phyloP scores from a whole-genome alignment of 2,329 filamentous ascomycete species.

The Phaeosphaeriaceae sp. region DNA sequence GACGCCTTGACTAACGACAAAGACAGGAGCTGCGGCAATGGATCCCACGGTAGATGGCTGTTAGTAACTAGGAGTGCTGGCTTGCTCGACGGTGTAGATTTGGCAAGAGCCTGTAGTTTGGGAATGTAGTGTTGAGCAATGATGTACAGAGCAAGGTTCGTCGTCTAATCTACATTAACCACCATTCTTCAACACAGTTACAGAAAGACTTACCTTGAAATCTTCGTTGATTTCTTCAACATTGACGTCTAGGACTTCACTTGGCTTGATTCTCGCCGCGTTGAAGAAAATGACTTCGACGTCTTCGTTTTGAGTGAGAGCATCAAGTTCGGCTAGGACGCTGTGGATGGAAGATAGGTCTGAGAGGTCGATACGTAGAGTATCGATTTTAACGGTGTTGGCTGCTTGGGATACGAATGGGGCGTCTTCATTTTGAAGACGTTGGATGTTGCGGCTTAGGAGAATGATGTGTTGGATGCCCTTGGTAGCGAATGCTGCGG shows the following conservation, averaged over 20 bases:
- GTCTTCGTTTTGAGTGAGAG: constrained; percentile 33
- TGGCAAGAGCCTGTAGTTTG: constrained; percentile 42
- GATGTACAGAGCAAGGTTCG: constrained; percentile 56
- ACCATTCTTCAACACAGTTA: not conserved
- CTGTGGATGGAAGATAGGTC: constrained; percentile 47
- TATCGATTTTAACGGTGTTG: constrained; percentile 48
- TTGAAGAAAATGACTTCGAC: constrained; percentile 61
- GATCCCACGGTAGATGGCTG: constrained; percentile 56
- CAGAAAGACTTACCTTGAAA: constrained; percentile 50
- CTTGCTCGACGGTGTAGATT: constrained; percentile 37
- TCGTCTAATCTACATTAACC: constrained; percentile 46
- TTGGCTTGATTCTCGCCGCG: constrained; percentile 56
- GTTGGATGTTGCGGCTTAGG: constrained; percentile 52
- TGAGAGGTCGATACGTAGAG: constrained; percentile 54
- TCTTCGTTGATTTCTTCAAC: constrained; percentile 58
- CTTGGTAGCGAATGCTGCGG: constrained; percentile 51
- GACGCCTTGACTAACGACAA: constrained; percentile 60
- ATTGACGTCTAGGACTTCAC: constrained; percentile 50
- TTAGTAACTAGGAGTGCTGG: constrained; percentile 59
- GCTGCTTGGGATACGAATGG: constrained; percentile 40
- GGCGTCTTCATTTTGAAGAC: constrained; percentile 49
- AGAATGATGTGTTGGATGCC: constrained; percentile 58
- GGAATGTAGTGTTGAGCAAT: constrained; percentile 58
- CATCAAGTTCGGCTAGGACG: constrained; percentile 52
- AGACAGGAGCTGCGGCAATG: constrained; percentile 56